These are phyloP conservation scores for Bryoerythrophyllum caledonicum DNA, from an alignment of 225 moss, liverwort and hornwort species.

Conservation along the genomic window DNA sequence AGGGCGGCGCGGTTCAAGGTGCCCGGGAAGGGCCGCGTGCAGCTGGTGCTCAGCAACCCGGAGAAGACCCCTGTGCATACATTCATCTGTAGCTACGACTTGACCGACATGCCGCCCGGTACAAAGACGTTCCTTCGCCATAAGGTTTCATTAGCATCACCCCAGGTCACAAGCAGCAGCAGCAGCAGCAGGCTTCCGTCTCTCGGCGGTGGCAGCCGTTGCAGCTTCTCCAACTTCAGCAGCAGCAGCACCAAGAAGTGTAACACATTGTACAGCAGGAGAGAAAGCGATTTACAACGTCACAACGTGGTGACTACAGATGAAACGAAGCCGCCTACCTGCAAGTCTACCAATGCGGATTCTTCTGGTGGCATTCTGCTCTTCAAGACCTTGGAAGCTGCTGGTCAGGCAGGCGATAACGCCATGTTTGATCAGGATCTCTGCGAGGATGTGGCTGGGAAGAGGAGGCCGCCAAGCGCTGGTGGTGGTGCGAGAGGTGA, in stretches of 20 bases:
- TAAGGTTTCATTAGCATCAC: conserved; percentile 82
- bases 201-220: conserved; percentile 40
- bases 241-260: conserved; percentile 58
- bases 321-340: neutral
- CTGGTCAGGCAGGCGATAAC: conserved; percentile 16
- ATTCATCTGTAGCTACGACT: conserved; percentile 96
- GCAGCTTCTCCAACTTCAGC: conserved; percentile 68
- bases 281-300: conserved; percentile 33
- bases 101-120: conserved; percentile 98
- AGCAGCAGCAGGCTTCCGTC: conserved; percentile 34
- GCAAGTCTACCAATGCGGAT: conserved; percentile 27
- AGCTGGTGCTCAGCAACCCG: conserved; percentile 97
- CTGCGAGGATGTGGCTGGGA: conserved; percentile 28
- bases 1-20: conserved; percentile 78
- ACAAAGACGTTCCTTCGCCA: conserved; percentile 99
- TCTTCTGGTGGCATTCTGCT: conserved; percentile 29
- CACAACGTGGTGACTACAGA: conserved; percentile 19
- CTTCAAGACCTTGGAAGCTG: conserved; percentile 35
- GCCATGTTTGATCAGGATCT: conserved; percentile 27
- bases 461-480: conserved; percentile 34
- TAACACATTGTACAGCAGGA: conserved; percentile 60
- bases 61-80: conserved; percentile 99
- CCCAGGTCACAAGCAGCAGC: neutral
- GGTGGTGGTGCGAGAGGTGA: conserved; percentile 57
- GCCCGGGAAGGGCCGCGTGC: conserved; percentile 86